Conservation (phyloP, 371 early-diverging fungal genomes). For the Mortierella sp. region DNA sequence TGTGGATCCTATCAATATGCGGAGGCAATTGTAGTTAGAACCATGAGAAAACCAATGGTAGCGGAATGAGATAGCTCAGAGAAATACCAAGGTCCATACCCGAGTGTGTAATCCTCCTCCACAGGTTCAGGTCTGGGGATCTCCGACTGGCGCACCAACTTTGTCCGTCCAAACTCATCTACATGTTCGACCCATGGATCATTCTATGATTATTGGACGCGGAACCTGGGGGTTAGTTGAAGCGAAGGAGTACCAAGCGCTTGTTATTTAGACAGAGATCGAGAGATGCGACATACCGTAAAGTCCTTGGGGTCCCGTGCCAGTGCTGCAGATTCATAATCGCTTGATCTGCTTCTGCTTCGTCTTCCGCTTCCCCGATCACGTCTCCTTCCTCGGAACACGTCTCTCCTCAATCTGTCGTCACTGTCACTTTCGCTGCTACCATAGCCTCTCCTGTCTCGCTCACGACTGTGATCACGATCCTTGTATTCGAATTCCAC, state of each 20-base stretch:
- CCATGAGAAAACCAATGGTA: neutral
- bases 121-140: conserved; percentile 54
- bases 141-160: conserved; percentile 75
- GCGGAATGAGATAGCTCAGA: no score
- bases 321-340: conserved; percentile 30
- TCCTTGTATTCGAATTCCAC: conserved; percentile 63
- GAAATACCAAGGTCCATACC: conserved; percentile 13
- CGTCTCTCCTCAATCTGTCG: conserved; percentile 2
- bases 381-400: conserved; percentile 3
- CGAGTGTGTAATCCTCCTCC: conserved; percentile 1
- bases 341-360: conserved; percentile 17
- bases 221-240: neutral
- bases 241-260: no score
- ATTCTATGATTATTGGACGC: conserved; percentile 35
- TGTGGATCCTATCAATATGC: conserved; percentile 23
- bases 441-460: conserved; percentile 20
- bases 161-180: conserved; percentile 85
- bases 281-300: conserved; percentile 7
- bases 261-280: neutral
- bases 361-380: conserved; percentile 8
- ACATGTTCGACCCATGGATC: conserved; percentile 86
- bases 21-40: neutral
- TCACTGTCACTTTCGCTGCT: conserved; percentile 22
- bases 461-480: neutral
- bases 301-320: conserved; percentile 28